Conservation (phyloP, 176 grass and related monocot species). For the Cocos nucifera region DNA sequence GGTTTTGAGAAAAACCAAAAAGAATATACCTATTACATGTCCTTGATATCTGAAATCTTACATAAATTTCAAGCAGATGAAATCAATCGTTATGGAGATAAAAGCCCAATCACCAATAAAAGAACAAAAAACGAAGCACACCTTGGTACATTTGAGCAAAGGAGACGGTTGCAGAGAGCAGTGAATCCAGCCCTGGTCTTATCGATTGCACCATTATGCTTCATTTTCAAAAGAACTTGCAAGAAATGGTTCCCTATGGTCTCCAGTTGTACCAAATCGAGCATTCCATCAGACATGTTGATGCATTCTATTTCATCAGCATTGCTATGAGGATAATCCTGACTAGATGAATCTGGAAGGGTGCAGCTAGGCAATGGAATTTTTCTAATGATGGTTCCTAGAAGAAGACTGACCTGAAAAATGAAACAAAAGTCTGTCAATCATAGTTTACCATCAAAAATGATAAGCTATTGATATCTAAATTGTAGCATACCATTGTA, state of each 20-base stretch:
- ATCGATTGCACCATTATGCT: conserved; percentile 99
- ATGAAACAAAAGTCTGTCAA: conserved; percentile 3
- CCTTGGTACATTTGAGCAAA: conserved; percentile 97
- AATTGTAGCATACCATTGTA: too few relatives aligned
- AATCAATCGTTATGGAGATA: too few relatives aligned
- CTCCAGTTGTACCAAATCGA: conserved; percentile 77
- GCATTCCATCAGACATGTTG: conserved; percentile 32
- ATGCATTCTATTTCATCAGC: conserved; percentile 20
- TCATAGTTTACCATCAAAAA: background rate
- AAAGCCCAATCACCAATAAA: background rate
- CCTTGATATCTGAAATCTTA: too few relatives aligned
- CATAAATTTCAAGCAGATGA: too few relatives aligned
- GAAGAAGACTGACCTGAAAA: conserved; percentile 90
- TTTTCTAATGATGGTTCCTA: conserved; percentile 92
- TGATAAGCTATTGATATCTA: background rate
- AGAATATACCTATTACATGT: too few relatives aligned
- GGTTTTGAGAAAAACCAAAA: too few relatives aligned
- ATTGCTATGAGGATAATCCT: conserved; percentile 21
- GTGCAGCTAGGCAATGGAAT: conserved; percentile 74
- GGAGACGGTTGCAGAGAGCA: conserved; percentile 91
- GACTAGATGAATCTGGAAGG: conserved; percentile 35
- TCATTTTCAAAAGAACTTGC: conserved; percentile 99
- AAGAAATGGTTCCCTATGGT: conserved; percentile 86
- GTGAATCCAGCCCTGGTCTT: conserved; percentile 97
- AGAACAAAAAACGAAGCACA: conserved; percentile 24